These are phyloP conservation scores for Lactifluus subvellereus DNA, from an alignment of 768 basidiomycete genomes.

Conservation along the genomic window DNA sequence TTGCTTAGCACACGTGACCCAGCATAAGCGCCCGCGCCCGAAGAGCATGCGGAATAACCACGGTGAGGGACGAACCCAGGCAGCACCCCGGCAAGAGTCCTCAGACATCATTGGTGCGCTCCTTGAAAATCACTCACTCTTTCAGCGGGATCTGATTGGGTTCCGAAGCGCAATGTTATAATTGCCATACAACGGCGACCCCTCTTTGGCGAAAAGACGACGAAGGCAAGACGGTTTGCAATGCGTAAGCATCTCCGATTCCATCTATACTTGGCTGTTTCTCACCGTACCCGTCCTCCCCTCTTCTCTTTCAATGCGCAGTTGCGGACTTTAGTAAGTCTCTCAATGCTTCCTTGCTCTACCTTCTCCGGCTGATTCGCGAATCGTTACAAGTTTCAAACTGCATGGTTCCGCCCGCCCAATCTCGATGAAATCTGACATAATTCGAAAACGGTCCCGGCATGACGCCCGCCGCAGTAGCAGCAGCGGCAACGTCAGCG, in stretches of 20 bases:
- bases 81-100: conserved; percentile 59
- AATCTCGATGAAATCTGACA: conserved; percentile 88
- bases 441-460: conserved; percentile 80
- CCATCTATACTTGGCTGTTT: background rate
- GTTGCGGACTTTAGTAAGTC: conserved; percentile 72
- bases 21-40: conserved; percentile 86
- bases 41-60: conserved; percentile 80
- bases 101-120: conserved; percentile 66
- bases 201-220: conserved; percentile 90
- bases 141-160: background rate
- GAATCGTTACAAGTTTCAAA: conserved; percentile 49
- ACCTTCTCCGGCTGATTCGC: conserved; percentile 3
- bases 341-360: background rate
- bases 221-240: conserved; percentile 87
- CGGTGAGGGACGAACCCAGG: conserved; percentile 63
- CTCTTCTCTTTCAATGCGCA: conserved; percentile 28
- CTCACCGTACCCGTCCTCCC: background rate
- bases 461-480: conserved; percentile 66
- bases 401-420: conserved; percentile 81
- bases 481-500: conserved; percentile 19
- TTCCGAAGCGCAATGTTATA: conserved; percentile 68
- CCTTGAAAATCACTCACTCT: conserved; percentile 9
- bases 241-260: conserved; percentile 54
- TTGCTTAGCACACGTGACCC: background rate
- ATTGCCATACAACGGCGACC: conserved; percentile 84